Evolutionary conservation across 768 basidiomycete genomes (phyloP).

Genomic region (Termitomyces sp.): DNA sequence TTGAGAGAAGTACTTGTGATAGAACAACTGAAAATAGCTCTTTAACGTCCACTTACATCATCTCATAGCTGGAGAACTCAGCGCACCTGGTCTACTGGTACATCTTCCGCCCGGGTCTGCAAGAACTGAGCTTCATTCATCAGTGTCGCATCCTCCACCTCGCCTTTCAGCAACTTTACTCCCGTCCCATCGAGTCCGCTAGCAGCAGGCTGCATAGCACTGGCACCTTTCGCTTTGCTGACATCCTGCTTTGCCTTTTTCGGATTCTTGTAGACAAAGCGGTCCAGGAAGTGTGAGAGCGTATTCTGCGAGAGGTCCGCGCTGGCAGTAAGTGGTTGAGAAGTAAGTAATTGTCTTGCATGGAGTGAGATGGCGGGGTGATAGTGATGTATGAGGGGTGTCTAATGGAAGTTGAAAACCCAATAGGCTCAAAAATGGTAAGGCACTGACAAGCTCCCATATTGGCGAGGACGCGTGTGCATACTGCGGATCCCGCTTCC

Average conservation of each 20-base stretch:
- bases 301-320: conserved; percentile 91
- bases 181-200: conserved; percentile 54
- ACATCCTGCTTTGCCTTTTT: conserved; percentile 49
- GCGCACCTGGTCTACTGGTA: conserved; percentile 83
- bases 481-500: conserved; percentile 86
- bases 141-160: conserved; percentile 34
- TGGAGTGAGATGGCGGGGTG: conserved; percentile 90
- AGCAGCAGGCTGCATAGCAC: conserved; percentile 94
- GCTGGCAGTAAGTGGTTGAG: conserved; percentile 71
- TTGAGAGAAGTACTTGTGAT: conserved; percentile 81
- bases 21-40: conserved; percentile 59
- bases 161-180: conserved; percentile 67
- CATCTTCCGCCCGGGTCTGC: conserved; percentile 58
- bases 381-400: conserved; percentile 77
- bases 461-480: conserved; percentile 79
- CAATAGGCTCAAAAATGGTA: neutral
- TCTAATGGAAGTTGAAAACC: conserved; percentile 32
- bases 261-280: conserved; percentile 96
- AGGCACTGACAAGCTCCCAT: conserved; percentile 77
- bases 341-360: conserved; percentile 72
- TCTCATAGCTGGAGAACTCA: neutral
- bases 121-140: conserved; percentile 79
- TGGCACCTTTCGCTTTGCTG: conserved; percentile 61
- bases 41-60: neutral
- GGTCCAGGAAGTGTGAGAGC: conserved; percentile 90